phyloP scores from a whole-genome alignment of 352 stramenopile species.

The Globisporangium abappressorium region DNA sequence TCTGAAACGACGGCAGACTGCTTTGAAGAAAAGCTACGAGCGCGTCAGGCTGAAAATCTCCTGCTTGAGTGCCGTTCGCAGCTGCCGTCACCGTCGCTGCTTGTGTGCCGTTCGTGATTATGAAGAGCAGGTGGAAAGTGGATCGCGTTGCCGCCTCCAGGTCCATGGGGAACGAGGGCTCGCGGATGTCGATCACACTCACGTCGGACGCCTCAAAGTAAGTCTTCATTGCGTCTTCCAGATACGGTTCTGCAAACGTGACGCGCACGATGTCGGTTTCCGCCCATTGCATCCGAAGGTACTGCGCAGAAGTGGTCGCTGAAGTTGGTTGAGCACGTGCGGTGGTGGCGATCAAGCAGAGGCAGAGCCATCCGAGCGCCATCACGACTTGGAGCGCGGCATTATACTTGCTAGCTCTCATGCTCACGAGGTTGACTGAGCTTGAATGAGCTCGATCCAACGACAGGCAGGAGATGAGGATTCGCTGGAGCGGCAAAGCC shows the following conservation, averaged over 20 bases:
- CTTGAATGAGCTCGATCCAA: background rate
- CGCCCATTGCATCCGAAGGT: constrained; percentile 24
- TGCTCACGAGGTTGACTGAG: background rate
- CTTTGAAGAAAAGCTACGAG: constrained; percentile 9
- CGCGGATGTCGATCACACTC: constrained; percentile 25
- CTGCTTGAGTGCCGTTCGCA: background rate
- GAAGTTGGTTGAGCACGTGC: background rate
- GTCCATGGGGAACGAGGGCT: constrained; percentile 12
- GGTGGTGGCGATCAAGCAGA: background rate
- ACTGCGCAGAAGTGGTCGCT: background rate
- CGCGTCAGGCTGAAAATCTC: background rate
- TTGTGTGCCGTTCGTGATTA: constrained; percentile 2
- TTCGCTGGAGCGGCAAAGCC: background rate
- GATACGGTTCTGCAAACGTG: constrained; percentile 24
- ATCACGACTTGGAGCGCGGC: background rate
- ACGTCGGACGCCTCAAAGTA: constrained; percentile 26
- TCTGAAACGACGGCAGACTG: constrained; percentile 5
- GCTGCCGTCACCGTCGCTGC: background rate
- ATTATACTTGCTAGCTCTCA: background rate
- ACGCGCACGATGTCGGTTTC: constrained; percentile 30
- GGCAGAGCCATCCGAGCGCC: background rate
- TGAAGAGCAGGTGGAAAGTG: constrained; percentile 30
- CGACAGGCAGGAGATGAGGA: background rate
- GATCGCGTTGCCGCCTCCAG: constrained; percentile 17
- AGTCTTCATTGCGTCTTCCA: constrained; percentile 20